Evolutionary conservation across 768 basidiomycete genomes (phyloP).

Genomic region (Rhizopogon vulgaris): DNA sequence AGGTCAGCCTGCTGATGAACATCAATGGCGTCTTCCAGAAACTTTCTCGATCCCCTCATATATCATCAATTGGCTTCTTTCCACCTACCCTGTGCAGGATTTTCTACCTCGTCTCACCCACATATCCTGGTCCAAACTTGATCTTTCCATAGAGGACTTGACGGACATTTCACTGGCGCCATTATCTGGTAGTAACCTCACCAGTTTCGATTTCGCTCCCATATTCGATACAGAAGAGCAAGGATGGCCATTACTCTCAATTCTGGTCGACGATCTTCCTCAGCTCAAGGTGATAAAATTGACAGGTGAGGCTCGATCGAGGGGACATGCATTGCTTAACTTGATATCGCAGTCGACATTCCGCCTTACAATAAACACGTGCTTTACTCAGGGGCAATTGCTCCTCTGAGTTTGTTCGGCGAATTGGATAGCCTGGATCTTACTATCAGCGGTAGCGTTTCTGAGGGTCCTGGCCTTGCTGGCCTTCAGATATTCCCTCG

Average conservation of each 20-base stretch:
- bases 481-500: not conserved
- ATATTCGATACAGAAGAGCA: not conserved
- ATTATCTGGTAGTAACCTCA: not conserved
- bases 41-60: not conserved
- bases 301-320: not conserved
- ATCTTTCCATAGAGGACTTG: too few relatives aligned
- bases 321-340: not conserved
- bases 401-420: not conserved
- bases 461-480: not conserved
- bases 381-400: not conserved
- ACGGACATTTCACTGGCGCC: not conserved
- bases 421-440: not conserved
- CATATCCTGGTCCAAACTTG: not conserved
- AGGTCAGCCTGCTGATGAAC: not conserved
- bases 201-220: not conserved
- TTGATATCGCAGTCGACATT: not conserved
- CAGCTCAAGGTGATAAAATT: not conserved
- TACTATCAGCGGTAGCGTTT: not conserved
- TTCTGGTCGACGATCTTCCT: not conserved
- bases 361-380: not conserved
- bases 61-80: not conserved
- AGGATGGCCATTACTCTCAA: not conserved
- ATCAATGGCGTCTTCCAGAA: not conserved
- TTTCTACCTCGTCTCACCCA: not conserved
- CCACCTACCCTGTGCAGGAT: not conserved